Evolutionary conservation across 2,329 filamentous ascomycete genomes (phyloP), one percentile per base, ranked within the genome.

Genomic region (Trichocomaceae sp.): DNA sequence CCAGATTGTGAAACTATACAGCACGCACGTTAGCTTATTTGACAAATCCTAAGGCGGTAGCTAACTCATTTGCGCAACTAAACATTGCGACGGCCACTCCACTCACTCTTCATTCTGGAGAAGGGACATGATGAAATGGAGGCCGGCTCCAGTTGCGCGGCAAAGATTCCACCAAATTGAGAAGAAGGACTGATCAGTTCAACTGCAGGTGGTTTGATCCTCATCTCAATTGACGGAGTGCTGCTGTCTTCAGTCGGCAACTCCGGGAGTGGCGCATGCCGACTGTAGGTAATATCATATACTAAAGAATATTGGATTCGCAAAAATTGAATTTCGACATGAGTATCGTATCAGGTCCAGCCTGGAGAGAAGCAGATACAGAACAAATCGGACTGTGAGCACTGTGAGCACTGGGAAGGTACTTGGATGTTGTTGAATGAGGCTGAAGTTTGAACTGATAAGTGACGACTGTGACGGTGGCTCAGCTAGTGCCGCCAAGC

Each of bases 1-100:
- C 76, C 83, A 86, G 57, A 84, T 79, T 31, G 83, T 80, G 66
- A 86, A 86, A 65, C 81, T 83, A 64, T 20, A 44, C 20, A 7
- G 37, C 4, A 29, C 22, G 48, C 12, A 23, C 4, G 20, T 9
- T n/a, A 2, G 19, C 20, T 47, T 46, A 49, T 44, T 50, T 12
- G 5, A n/a, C 20, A 26, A 13, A 17, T 26, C 20, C 42, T 19
- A 39, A 39, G 26, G 39, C 37, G 17, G 17, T 42, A 17, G 9
- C 6, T 42, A 17, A 26, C 23, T 48, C 26, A 33, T 10, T 35
- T 8, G 50, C 45, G 26, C 50, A 47, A 48, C 54, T 26, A 5
- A 47, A 48, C 23, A 42, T 37, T 19, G 53, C 3, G 3, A 20
- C 2, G 26, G 26, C 10, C 5, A 10, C 7, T 50, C 51, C 31